Percentiles rank a stretch among this genome's conserved stretches.
phyloP scores from a whole-genome alignment of 2,329 filamentous ascomycete species.

The Raffaelea ambrosiae region DNA sequence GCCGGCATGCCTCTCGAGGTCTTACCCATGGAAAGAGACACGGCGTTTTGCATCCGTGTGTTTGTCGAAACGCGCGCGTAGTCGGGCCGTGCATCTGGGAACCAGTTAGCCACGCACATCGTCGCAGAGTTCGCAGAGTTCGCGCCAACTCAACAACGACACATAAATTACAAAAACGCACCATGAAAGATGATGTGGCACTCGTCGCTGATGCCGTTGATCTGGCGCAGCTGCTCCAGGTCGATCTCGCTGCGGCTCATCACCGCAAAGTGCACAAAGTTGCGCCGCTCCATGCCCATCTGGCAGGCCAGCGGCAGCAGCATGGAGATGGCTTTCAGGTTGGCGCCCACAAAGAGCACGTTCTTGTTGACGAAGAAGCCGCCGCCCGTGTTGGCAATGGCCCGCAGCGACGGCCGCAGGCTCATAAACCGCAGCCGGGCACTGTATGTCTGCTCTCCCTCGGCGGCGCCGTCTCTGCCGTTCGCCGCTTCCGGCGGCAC shows the following conservation, averaged over 20 bases:
- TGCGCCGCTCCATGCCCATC: slow-evolving; percentile 64
- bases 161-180: slow-evolving; percentile 18
- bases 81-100: slow-evolving; percentile 67
- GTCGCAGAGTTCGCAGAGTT: no score
- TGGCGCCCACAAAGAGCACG: slow-evolving; percentile 72
- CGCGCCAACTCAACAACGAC: background rate
- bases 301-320: slow-evolving; percentile 78
- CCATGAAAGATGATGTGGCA: slow-evolving; percentile 60
- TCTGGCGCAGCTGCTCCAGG: slow-evolving; percentile 57
- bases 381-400: slow-evolving; percentile 46
- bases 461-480: background rate
- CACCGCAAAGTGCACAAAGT: slow-evolving; percentile 73
- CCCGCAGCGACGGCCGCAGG: slow-evolving; percentile 55
- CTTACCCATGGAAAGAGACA: slow-evolving; percentile 56
- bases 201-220: slow-evolving; percentile 68
- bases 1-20: no score
- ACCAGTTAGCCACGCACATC: no score
- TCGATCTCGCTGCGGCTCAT: slow-evolving; percentile 65
- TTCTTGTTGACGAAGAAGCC: slow-evolving; percentile 51
- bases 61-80: slow-evolving; percentile 61
- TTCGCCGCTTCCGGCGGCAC: background rate
- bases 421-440: slow-evolving; percentile 62
- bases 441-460: slow-evolving; percentile 43
- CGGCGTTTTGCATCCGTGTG: slow-evolving; percentile 56
- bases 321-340: slow-evolving; percentile 60